A percentile compares a stretch with the other conserved stretches of the same genome.
phyloP scores from a whole-genome alignment of 768 basidiomycete species.

The Amanita molliuscula region DNA sequence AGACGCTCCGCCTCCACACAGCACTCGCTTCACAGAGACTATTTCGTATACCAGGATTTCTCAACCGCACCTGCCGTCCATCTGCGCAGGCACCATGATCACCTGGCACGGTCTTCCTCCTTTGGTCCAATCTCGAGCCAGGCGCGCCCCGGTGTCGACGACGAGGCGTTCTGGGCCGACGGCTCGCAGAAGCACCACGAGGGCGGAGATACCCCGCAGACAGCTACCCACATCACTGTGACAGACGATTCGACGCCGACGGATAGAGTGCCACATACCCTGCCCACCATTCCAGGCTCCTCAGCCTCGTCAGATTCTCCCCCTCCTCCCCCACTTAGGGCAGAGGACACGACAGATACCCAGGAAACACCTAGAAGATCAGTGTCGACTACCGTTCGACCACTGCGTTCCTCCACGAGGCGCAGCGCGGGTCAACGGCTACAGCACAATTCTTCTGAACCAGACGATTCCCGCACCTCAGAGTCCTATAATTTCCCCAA shows the following conservation, averaged over 20 bases:
- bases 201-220: background rate
- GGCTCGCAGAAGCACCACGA: background rate
- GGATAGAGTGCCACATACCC: background rate
- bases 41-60: slow-evolving; percentile 1
- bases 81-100: background rate
- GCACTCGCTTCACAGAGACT: background rate
- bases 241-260: background rate
- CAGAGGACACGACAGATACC: background rate
- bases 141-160: background rate
- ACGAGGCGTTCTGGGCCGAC: background rate
- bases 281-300: slow-evolving; percentile 2
- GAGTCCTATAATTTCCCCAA: background rate
- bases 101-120: background rate
- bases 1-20: background rate
- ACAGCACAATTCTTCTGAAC: background rate
- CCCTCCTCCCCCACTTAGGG: background rate
- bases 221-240: background rate
- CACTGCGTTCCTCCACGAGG: background rate
- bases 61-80: background rate
- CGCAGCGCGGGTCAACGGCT: background rate
- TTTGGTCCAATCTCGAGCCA: background rate
- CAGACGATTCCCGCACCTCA: background rate
- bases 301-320: background rate
- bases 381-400: background rate
- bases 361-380: background rate